Base-by-base conservation (phyloP, 2,329 filamentous ascomycete species). In the Alternaria dauci region DNA sequence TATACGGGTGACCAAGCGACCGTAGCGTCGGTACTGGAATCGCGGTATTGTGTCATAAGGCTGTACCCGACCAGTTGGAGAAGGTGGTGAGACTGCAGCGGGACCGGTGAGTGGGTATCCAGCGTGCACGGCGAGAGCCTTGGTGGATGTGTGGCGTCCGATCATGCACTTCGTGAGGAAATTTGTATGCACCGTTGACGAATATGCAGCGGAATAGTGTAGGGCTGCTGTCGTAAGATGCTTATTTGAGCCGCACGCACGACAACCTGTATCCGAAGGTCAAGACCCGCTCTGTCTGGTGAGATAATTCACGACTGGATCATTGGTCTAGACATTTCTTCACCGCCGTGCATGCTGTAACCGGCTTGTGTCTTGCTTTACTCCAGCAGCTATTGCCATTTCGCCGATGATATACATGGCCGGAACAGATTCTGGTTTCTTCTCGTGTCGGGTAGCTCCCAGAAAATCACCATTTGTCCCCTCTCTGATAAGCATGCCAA, bases 161-260 rank as follows among this genome's bases (percentile, higher is more conserved):
- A 32, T 58, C 54, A 63, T 57, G 56, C 63, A 63, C 52, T 65
- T 42, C 48, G 69, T 52, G 48, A 63, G 55, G 42, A 50, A 42
- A 51, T 58, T 55, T 54, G 54, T 57, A 61, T 58, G 50, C 62
- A 68, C 60, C 53, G 52, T 59, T 58, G 51, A 51, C 52, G 62
- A 67, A 57, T 48, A 47, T 64, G 67, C 60, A 65, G 64, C 63
- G 63, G 66, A 66, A 69, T 58, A 60, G 61, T 65, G 61, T 68
- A 68, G 52, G 65, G 58, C 41, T 75, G 75, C 70, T 76, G 73
- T 74, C 73, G 74, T 78, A 69, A 77, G 74, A 78, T 71, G 68
- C 71, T 76, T 76, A 70, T 71, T 63, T 70, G 72, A 77, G 75
- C 73, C 72, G 64, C 75, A 75, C 68, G 65, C 65, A 71, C 59